Evolutionary conservation across 116 monocot species (phyloP).

Genomic region (Iris pallida): DNA sequence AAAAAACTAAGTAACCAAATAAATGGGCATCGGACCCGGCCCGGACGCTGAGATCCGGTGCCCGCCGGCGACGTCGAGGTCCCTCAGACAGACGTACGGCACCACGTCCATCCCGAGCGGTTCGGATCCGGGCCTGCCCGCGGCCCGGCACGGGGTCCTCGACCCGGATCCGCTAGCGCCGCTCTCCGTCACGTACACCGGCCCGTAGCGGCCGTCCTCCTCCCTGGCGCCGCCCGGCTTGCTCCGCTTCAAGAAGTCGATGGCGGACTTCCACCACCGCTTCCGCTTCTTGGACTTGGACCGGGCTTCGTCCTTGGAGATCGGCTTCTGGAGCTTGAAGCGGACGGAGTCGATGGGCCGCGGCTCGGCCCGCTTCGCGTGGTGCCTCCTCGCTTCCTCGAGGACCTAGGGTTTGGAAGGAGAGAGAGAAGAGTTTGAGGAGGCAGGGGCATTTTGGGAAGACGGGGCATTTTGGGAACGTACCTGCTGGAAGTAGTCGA

Average conservation of each 20-base stretch:
- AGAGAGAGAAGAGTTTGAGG: neutral
- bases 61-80: conserved; percentile 9
- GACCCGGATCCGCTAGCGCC: neutral
- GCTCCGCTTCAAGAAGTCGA: conserved; percentile 39
- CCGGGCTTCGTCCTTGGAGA: conserved; percentile 39
- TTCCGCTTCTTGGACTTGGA: conserved; percentile 23
- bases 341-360: conserved; percentile 34
- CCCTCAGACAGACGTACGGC: conserved; percentile 35
- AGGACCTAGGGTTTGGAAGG: conserved; percentile 17
- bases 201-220: neutral
- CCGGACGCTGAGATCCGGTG: conserved; percentile 3
- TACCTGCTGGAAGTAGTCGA: conserved; percentile 56
- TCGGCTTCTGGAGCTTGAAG: conserved; percentile 68
- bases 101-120: conserved; percentile 16
- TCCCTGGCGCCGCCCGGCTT: neutral
- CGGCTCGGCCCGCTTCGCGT: conserved; percentile 16
- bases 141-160: conserved; percentile 5
- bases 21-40: conserved; percentile 17
- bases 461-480: too few species aligned
- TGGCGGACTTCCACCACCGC: conserved; percentile 29
- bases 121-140: neutral
- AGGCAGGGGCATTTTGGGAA: neutral
- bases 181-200: conserved; percentile 22
- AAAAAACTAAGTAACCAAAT: conserved; percentile 20
- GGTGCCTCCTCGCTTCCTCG: conserved; percentile 34